Conservation (phyloP, 208 protist genomes). For the Crithidia mellificae region DNA sequence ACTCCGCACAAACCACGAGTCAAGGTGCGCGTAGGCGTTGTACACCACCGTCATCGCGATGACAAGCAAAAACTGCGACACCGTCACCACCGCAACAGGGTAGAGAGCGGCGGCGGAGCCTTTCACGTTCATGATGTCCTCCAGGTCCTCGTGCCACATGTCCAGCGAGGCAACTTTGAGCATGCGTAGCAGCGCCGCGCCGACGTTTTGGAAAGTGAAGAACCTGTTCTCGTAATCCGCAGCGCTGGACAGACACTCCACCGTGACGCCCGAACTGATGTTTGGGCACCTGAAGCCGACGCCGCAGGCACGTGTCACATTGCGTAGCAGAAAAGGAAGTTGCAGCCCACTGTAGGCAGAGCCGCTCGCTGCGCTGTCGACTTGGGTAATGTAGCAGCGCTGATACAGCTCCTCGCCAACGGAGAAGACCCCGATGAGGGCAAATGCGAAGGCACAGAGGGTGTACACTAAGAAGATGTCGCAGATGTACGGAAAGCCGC, state of each 20-base stretch:
- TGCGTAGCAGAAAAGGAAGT: conserved; percentile 25
- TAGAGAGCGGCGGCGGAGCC: conserved; percentile 43
- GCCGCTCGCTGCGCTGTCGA: not conserved
- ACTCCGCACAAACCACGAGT: conserved; percentile 8
- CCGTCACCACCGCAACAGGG: conserved; percentile 29
- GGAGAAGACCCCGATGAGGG: conserved; percentile 37
- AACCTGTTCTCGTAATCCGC: conserved; percentile 16
- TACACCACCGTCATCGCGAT: conserved; percentile 16
- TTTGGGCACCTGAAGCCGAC: conserved; percentile 13
- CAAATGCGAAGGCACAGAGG: conserved; percentile 35
- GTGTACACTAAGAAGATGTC: conserved; percentile 40
- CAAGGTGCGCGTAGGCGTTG: conserved; percentile 22
- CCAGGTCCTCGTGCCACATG: conserved; percentile 51
- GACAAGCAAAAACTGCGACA: conserved; percentile 19
- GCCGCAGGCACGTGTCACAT: conserved; percentile 17
- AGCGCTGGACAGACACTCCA: conserved; percentile 17
- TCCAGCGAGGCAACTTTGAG: conserved; percentile 46
- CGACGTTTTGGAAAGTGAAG: conserved; percentile 41
- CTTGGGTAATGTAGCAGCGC: conserved; percentile 41
- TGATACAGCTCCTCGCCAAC: conserved; percentile 28
- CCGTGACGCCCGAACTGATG: conserved; percentile 14
- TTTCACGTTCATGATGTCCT: conserved; percentile 42
- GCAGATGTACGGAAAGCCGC: conserved; percentile 27
- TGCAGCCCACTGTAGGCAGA: conserved; percentile 3
- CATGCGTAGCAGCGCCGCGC: conserved; percentile 38